Evolutionary conservation across 345 rosid species (phyloP), one percentile per base, ranked within the genome.

Genomic region (Populus nigra): DNA sequence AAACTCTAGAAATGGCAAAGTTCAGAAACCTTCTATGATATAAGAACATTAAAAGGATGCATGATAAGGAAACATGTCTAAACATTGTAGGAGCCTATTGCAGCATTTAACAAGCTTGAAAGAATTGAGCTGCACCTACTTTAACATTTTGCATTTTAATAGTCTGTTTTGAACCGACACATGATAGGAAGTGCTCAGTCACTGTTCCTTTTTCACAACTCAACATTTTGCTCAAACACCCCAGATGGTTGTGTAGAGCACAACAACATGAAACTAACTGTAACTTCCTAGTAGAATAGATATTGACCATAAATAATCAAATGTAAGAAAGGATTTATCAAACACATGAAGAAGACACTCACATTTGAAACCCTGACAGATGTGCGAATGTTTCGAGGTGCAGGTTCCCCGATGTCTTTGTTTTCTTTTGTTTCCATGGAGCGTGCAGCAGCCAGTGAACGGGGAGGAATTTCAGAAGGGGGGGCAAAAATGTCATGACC

Each of bases 401-500:
- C 81, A 41, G 86, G 80, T 78, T 93, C 94, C 74, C 92, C 93
- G 83, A 92, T 78, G 83, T 88, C 85, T 63, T 91, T 88, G 83
- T 86, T 90, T 81, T 93, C 97, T 69, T 88, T 92, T 29, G 81
- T 71, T 16, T 92, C 97, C 88, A 87, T 81, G 13, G 95, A 86
- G 9, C 93, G 91, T n/a, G 76, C 88, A 31, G 88, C 74, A 45
- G 88, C 80, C 9, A 94, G 87, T 70, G 63, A 57, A 38, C 98
- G 88, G 0, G 99, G 97, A 78, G 88, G 79, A 66, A 93, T 94
- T 86, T 96, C 98, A 10, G 94, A 96, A 53, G 98, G 98, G 25
- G 97, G 93, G 0, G 99, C 98, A 80, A 96, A 96, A 79, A 96
- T 96, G 85, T 92, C 92, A 71, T 92, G 91, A 59, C 98, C 99